A percentile compares a stretch with the other conserved stretches of the same genome.
phyloP scores from a whole-genome alignment of 176 grass and related monocot species.

The Phyllostachys edulis region DNA sequence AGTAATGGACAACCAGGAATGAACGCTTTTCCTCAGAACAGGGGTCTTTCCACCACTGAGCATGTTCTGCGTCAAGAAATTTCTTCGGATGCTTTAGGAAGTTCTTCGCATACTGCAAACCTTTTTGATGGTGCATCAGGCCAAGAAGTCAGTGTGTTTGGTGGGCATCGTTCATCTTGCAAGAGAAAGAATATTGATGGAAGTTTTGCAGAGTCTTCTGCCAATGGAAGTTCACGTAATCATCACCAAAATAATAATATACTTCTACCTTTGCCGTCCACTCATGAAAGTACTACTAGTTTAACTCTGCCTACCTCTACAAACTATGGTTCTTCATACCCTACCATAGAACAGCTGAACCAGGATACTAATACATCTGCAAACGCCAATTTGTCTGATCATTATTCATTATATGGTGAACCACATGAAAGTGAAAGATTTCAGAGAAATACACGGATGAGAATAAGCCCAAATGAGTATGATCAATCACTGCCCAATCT shows the following conservation, averaged over 20 bases:
- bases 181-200: constrained; percentile 58
- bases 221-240: constrained; percentile 41
- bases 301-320: constrained; percentile 28
- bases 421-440: constrained; percentile 33
- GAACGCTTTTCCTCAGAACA: constrained; percentile 26
- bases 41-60: constrained; percentile 26
- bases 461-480: constrained; percentile 41
- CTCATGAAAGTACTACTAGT: constrained; percentile 33
- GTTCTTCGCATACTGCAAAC: constrained; percentile 22
- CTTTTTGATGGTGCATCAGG: constrained; percentile 16
- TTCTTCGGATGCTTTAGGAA: constrained; percentile 23
- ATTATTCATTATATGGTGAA: constrained; percentile 38
- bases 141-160: constrained; percentile 19
- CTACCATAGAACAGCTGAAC: constrained; percentile 36
- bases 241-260: constrained; percentile 31
- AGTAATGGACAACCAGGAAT: constrained; percentile 29
- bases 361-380: constrained; percentile 15
- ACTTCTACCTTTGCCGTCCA: constrained; percentile 17
- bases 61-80: constrained; percentile 9
- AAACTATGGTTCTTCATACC: constrained; percentile 30
- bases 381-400: constrained; percentile 22
- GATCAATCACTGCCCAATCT: constrained; percentile 42
- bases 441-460: constrained; percentile 45
- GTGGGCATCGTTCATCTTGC: constrained; percentile 24
- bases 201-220: constrained; percentile 50